A percentile compares a stretch with the other conserved stretches of the same genome.
Evolutionary conservation across 768 basidiomycete species (phyloP).

Genomic region (Suillus lakei): DNA sequence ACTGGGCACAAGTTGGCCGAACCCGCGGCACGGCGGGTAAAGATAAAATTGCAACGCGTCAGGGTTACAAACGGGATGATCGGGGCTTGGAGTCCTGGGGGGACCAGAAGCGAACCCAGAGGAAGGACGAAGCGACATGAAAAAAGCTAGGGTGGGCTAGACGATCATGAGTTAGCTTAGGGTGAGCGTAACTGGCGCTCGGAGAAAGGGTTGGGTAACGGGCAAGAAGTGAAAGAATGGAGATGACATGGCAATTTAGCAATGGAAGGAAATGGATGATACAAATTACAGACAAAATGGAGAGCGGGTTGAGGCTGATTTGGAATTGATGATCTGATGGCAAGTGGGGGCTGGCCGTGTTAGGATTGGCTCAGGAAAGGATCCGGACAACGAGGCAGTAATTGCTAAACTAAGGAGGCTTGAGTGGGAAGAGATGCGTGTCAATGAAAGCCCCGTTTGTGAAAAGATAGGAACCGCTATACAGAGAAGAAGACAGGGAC

Average conservation of each 20-base stretch:
- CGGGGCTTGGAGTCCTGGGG: slow-evolving; percentile 10
- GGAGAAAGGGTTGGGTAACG: slow-evolving; percentile 30
- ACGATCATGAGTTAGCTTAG: slow-evolving; percentile 8
- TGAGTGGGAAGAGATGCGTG: slow-evolving; percentile 27
- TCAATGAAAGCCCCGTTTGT: slow-evolving; percentile 31
- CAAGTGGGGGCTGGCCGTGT: slow-evolving; percentile 12
- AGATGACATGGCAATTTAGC: slow-evolving; percentile 7
- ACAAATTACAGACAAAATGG: slow-evolving; percentile 4
- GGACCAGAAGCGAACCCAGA: slow-evolving; percentile 5
- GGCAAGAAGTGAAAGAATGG: slow-evolving; percentile 18
- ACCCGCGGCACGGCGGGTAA: slow-evolving; percentile 28
- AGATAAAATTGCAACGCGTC: slow-evolving; percentile 22
- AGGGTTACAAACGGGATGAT: slow-evolving; percentile 22
- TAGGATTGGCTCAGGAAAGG: slow-evolving; percentile 17
- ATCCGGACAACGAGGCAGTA: slow-evolving; percentile 13
- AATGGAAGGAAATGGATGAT: slow-evolving; percentile 11
- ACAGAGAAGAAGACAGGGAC: slow-evolving; percentile 32
- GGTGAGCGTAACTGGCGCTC: neutral
- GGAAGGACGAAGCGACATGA: slow-evolving; percentile 23
- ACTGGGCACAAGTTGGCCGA: slow-evolving; percentile 22
- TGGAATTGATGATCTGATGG: slow-evolving; percentile 11
- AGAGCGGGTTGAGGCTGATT: slow-evolving; percentile 10
- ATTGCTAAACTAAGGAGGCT: slow-evolving; percentile 7
- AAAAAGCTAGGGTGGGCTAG: slow-evolving; percentile 26
- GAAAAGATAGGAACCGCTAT: slow-evolving; percentile 15